phyloP scores from a whole-genome alignment of 352 stramenopile genomes.

The Pythium vanterpoolii region DNA sequence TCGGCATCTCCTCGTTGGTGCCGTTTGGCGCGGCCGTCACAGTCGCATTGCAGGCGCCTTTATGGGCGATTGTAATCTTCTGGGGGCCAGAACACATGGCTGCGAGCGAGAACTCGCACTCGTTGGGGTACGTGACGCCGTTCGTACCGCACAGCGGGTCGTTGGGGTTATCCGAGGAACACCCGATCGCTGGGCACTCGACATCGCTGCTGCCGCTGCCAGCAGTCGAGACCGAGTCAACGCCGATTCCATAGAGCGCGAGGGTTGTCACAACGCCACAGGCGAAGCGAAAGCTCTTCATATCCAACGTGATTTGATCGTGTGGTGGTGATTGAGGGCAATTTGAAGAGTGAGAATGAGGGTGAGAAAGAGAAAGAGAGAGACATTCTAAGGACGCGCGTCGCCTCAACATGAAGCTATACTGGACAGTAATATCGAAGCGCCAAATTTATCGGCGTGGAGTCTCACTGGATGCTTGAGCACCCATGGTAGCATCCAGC shows the following conservation, averaged over 20 bases:
- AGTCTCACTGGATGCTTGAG: no score
- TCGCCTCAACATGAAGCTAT: no score
- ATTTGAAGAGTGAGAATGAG: neutral
- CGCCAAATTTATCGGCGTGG: no score
- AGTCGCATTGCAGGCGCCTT: neutral
- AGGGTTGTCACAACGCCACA: neutral
- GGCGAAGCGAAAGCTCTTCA: neutral
- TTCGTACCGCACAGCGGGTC: slow-evolving; percentile 47
- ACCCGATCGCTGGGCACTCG: slow-evolving; percentile 1
- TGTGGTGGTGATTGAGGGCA: neutral
- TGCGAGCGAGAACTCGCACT: slow-evolving; percentile 35
- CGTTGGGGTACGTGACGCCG: slow-evolving; percentile 46
- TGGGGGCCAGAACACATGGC: neutral
- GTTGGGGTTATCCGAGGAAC: neutral
- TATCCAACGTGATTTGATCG: neutral
- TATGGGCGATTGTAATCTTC: neutral
- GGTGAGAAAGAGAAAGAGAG: neutral
- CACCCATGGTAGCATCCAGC: no score
- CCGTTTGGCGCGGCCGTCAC: neutral
- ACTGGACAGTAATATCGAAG: no score
- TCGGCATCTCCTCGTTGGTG: neutral
- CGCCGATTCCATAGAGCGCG: neutral
- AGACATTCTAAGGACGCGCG: no score
- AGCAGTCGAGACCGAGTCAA: neutral
- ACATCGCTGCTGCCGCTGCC: slow-evolving; percentile 26